Percentiles rank a stretch among this genome's conserved stretches.
Conservation (phyloP, 306 rosid genomes). For the Crataegus laevigata region DNA sequence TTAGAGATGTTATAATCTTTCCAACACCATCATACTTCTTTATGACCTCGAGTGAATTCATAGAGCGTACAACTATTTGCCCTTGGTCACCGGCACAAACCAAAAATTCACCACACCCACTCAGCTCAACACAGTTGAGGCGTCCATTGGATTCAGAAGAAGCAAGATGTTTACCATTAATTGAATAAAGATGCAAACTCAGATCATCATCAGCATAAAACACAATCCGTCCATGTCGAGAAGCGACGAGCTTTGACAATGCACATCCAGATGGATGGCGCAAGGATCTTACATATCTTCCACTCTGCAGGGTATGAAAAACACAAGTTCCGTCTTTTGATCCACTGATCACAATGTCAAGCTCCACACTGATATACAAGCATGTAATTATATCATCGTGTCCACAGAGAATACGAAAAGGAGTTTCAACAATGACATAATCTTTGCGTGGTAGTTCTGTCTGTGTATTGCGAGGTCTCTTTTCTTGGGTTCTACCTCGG, state of each 20-base stretch:
- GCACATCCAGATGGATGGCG: slow-evolving; percentile 81
- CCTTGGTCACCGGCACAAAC: slow-evolving; percentile 97
- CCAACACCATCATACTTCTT: slow-evolving; percentile 75
- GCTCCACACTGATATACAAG: slow-evolving; percentile 77
- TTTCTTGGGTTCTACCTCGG: slow-evolving; percentile 65
- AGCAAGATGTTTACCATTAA: slow-evolving; percentile 92
- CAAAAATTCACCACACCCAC: slow-evolving; percentile 85
- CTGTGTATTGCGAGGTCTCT: slow-evolving; percentile 60
- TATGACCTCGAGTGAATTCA: slow-evolving; percentile 82
- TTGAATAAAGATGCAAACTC: slow-evolving; percentile 83
- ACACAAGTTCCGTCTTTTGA: slow-evolving; percentile 96
- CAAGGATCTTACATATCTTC: slow-evolving; percentile 87
- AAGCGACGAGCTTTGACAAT: slow-evolving; percentile 79
- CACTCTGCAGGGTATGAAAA: slow-evolving; percentile 86
- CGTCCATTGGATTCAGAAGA: slow-evolving; percentile 91
- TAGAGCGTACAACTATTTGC: slow-evolving; percentile 86
- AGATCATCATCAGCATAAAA: slow-evolving; percentile 94
- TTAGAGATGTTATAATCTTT: slow-evolving; percentile 70
- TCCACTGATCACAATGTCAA: slow-evolving; percentile 93
- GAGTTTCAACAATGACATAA: slow-evolving; percentile 74
- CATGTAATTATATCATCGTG: slow-evolving; percentile 93
- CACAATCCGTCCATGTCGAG: slow-evolving; percentile 74
- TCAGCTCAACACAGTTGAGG: slow-evolving; percentile 72
- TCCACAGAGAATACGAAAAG: slow-evolving; percentile 89
- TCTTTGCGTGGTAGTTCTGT: slow-evolving; percentile 75